phyloP scores from a whole-genome alignment of 2,329 filamentous ascomycete genomes.

The Fusarium sp. region DNA sequence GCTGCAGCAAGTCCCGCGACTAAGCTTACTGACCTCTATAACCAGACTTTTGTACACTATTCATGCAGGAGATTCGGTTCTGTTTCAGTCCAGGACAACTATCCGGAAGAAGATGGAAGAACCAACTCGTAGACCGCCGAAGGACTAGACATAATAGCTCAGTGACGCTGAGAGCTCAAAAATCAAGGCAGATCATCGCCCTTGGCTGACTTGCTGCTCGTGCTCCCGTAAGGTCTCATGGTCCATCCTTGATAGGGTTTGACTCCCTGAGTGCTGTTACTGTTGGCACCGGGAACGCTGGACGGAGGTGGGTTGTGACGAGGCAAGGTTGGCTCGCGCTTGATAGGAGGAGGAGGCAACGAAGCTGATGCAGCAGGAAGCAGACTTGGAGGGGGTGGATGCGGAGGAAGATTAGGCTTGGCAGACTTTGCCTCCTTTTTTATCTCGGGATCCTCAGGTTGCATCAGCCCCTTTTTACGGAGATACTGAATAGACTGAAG shows the following conservation, averaged over 20 bases:
- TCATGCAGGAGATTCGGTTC: neutral
- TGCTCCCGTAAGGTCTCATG: slow-evolving; percentile 51
- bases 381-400: slow-evolving; percentile 45
- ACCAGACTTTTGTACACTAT: slow-evolving; percentile 1
- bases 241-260: slow-evolving; percentile 55
- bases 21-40: neutral
- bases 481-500: slow-evolving; percentile 74
- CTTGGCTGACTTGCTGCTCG: slow-evolving; percentile 47
- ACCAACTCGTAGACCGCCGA: neutral
- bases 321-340: slow-evolving; percentile 48
- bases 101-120: slow-evolving; percentile 28
- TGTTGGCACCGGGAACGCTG: slow-evolving; percentile 47
- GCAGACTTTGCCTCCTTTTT: slow-evolving; percentile 35
- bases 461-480: slow-evolving; percentile 67
- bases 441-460: slow-evolving; percentile 38
- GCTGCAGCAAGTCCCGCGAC: neutral
- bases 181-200: slow-evolving; percentile 50
- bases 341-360: slow-evolving; percentile 51
- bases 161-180: neutral
- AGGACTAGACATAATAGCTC: neutral
- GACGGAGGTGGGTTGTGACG: slow-evolving; percentile 50
- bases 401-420: slow-evolving; percentile 26
- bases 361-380: slow-evolving; percentile 55
- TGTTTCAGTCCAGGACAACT: slow-evolving; percentile 39
- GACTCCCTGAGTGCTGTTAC: slow-evolving; percentile 47